A percentile compares a stretch with the other conserved stretches of the same genome.
Conservation (phyloP, 495 filamentous ascomycete genomes). For the Emericellopsis terricola region DNA sequence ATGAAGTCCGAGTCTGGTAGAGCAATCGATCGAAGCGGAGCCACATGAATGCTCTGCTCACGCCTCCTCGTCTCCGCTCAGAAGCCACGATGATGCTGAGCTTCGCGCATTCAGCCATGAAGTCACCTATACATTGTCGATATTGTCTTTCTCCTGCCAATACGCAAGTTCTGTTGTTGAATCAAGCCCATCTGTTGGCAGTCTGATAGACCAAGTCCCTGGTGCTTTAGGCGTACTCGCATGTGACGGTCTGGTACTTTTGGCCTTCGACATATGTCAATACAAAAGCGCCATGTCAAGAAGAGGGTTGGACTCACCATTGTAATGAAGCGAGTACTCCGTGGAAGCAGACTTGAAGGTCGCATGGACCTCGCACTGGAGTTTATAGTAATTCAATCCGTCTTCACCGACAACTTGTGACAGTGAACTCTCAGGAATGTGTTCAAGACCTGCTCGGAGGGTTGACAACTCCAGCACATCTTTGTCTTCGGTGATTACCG, state of each 20-base stretch:
- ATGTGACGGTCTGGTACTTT: conserved; percentile 14
- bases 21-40: no score
- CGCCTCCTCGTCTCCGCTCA: no score
- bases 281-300: no score
- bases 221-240: conserved; percentile 12
- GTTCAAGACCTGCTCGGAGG: conserved; percentile 12
- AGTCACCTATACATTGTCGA: no score
- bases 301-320: conserved; percentile 5
- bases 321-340: conserved; percentile 15
- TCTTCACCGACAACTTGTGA: conserved; percentile 8
- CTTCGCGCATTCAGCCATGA: no score
- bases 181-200: no score
- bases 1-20: no score
- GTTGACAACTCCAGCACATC: conserved; percentile 10
- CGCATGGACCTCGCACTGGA: conserved; percentile 12
- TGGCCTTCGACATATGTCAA: conserved; percentile 5
- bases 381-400: conserved; percentile 13
- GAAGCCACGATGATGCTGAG: no score
- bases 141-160: no score
- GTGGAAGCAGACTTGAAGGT: conserved; percentile 16
- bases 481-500: conserved; percentile 9
- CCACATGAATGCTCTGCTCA: no score
- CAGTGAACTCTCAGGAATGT: conserved; percentile 12
- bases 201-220: not conserved
- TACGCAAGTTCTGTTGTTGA: no score